A percentile compares a stretch with the other conserved stretches of the same genome.
Evolutionary conservation across 768 basidiomycete species (phyloP).

Genomic region (Russula ochroleuca): DNA sequence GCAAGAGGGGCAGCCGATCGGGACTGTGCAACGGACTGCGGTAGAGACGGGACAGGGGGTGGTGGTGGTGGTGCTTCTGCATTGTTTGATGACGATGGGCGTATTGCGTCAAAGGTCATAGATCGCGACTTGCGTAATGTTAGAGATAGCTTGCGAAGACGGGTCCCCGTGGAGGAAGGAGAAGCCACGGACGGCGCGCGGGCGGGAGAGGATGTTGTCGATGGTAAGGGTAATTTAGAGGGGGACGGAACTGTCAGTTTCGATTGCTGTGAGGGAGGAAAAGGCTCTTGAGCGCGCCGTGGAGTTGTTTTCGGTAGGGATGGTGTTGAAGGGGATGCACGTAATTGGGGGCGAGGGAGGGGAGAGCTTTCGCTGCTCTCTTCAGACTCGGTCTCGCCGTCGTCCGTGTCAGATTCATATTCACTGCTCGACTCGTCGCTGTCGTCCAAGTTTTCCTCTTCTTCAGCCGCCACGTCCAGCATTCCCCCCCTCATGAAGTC

Average conservation of each 20-base stretch:
- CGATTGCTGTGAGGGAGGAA: conserved; percentile 9
- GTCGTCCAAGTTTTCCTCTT: conserved; percentile 44
- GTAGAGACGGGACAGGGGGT: conserved; percentile 35
- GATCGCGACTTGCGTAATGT: conserved; percentile 49
- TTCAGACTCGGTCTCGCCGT: conserved; percentile 30
- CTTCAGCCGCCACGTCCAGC: conserved; percentile 73
- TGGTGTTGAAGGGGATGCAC: conserved; percentile 1
- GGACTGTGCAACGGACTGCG: conserved; percentile 26
- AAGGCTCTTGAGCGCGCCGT: background rate
- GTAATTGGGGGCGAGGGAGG: background rate
- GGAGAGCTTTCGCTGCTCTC: conserved; percentile 21
- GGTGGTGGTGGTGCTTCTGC: conserved; percentile 46
- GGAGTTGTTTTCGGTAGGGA: background rate
- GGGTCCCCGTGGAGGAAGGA: conserved; percentile 19
- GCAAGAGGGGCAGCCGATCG: conserved; percentile 28
- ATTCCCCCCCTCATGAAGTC: conserved; percentile 75
- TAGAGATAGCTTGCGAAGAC: conserved; percentile 22
- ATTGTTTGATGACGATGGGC: conserved; percentile 13
- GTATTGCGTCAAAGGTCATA: conserved; percentile 34
- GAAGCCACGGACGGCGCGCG: conserved; percentile 11
- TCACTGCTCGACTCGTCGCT: conserved; percentile 41
- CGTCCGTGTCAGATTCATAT: conserved; percentile 40
- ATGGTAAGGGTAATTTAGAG: background rate
- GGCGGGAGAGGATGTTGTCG: conserved; percentile 21
- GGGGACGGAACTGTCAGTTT: background rate